Evolutionary conservation across 1,284 basidiomycete genomes (phyloP).

Genomic region (Apiotrichum porosum): DNA sequence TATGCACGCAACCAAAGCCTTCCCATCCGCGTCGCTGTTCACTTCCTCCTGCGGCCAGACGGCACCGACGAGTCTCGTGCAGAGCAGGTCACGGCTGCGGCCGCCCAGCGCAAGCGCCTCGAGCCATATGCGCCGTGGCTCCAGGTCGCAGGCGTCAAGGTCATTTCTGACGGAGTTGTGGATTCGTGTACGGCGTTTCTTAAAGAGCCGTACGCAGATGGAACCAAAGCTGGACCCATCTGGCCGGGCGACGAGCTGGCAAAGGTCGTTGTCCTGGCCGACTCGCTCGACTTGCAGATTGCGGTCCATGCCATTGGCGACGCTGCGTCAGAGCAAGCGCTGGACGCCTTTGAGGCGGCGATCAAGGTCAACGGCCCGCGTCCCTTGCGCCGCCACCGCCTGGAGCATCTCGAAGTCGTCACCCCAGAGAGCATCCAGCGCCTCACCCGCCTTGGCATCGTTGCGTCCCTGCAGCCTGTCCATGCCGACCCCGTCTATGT

Average conservation of each 20-base stretch:
- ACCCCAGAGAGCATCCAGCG: conserved; percentile 21
- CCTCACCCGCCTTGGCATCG: conserved; percentile 23
- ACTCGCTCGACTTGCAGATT: conserved; percentile 28
- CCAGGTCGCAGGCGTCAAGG: conserved; percentile 31
- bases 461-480: conserved; percentile 34
- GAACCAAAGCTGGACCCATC: conserved; percentile 25
- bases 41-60: conserved; percentile 24
- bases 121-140: conserved; percentile 16
- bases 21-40: conserved; percentile 27
- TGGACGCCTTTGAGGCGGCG: conserved; percentile 30
- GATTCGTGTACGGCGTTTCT: conserved; percentile 36
- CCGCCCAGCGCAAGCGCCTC: conserved; percentile 21
- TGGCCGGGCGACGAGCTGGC: conserved; percentile 26
- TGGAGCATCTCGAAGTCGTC: conserved; percentile 37
- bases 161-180: conserved; percentile 36
- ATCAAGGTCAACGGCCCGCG: conserved; percentile 18
- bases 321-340: conserved; percentile 30
- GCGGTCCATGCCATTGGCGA: conserved; percentile 37
- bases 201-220: conserved; percentile 28
- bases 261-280: conserved; percentile 26
- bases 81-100: conserved; percentile 18
- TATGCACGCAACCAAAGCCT: conserved; percentile 9
- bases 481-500: conserved; percentile 34
- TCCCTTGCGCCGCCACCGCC: conserved; percentile 19
- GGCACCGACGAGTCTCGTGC: conserved; percentile 17